Evolutionary conservation across 768 basidiomycete species (phyloP).

Genomic region (Trametes punicea): DNA sequence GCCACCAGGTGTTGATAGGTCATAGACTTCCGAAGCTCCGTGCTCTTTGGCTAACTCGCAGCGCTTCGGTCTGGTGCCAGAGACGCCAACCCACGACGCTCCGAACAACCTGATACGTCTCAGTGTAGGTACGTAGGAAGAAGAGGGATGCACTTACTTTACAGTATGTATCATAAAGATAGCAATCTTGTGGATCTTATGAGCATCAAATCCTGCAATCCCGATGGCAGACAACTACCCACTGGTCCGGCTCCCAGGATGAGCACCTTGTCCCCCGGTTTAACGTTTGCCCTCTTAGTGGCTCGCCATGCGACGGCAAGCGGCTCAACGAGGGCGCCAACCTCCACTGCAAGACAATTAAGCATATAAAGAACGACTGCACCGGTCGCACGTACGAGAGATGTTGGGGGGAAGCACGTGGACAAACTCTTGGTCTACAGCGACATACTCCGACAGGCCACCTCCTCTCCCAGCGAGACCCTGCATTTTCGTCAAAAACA

Average conservation of each 20-base stretch:
- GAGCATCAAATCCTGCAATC: neutral
- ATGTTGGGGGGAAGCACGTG: conserved; percentile 39
- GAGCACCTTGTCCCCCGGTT: conserved; percentile 36
- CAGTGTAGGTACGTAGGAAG: too few species aligned
- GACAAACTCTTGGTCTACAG: conserved; percentile 32
- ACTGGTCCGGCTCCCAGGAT: conserved; percentile 46
- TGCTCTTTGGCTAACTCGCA: conserved; percentile 36
- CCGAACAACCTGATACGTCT: conserved; percentile 24
- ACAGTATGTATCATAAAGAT: conserved; percentile 18
- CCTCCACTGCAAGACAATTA: conserved; percentile 34
- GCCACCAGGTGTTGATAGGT: conserved; percentile 29
- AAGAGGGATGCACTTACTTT: neutral
- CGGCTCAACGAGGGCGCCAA: conserved; percentile 45
- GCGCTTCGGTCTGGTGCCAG: conserved; percentile 40
- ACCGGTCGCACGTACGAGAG: conserved; percentile 30
- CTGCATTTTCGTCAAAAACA: conserved; percentile 29
- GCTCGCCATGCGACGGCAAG: conserved; percentile 45
- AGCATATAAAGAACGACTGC: neutral
- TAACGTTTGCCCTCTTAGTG: conserved; percentile 39
- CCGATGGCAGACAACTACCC: conserved; percentile 14
- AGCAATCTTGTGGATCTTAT: conserved; percentile 17
- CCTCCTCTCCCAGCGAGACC: conserved; percentile 39
- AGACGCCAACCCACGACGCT: conserved; percentile 34
- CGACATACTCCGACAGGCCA: conserved; percentile 42
- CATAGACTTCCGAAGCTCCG: conserved; percentile 37